Conservation (phyloP, 768 basidiomycete genomes). For the Russula olivacea region DNA sequence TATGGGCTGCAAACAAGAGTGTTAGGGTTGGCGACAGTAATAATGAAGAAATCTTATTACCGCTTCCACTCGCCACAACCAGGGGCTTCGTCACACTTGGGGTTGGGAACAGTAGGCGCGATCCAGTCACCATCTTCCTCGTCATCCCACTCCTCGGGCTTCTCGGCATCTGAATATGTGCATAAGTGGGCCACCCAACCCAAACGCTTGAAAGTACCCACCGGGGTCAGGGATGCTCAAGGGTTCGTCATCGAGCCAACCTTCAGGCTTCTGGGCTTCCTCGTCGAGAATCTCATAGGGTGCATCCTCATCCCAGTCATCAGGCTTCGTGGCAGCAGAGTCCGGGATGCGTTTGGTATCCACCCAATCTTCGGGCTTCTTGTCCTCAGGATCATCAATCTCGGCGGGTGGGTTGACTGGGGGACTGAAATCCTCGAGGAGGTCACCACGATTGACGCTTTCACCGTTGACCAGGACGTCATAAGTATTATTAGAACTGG, state of each 20-base stretch:
- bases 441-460: constrained; percentile 66
- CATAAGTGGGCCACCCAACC: background rate
- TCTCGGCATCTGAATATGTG: constrained; percentile 57
- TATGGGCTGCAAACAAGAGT: constrained; percentile 46
- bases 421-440: constrained; percentile 92
- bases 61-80: constrained; percentile 96
- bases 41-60: constrained; percentile 33
- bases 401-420: constrained; percentile 88
- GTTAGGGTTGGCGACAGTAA: background rate
- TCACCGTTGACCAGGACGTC: constrained; percentile 88
- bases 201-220: constrained; percentile 29
- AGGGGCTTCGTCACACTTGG: constrained; percentile 81
- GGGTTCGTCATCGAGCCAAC: constrained; percentile 92
- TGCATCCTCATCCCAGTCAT: constrained; percentile 96
- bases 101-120: constrained; percentile 82
- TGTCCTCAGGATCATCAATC: constrained; percentile 89
- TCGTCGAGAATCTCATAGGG: constrained; percentile 88
- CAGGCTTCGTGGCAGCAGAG: constrained; percentile 83
- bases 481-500: constrained; percentile 89
- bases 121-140: constrained; percentile 99
- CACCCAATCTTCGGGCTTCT: constrained; percentile 91
- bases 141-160: constrained; percentile 99
- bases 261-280: constrained; percentile 85
- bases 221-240: constrained; percentile 80
- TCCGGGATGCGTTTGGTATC: constrained; percentile 83